Evolutionary conservation across 2,329 filamentous ascomycete genomes (phyloP), one percentile per base, ranked within the genome.

Genomic region (Talaromyces sp.): DNA sequence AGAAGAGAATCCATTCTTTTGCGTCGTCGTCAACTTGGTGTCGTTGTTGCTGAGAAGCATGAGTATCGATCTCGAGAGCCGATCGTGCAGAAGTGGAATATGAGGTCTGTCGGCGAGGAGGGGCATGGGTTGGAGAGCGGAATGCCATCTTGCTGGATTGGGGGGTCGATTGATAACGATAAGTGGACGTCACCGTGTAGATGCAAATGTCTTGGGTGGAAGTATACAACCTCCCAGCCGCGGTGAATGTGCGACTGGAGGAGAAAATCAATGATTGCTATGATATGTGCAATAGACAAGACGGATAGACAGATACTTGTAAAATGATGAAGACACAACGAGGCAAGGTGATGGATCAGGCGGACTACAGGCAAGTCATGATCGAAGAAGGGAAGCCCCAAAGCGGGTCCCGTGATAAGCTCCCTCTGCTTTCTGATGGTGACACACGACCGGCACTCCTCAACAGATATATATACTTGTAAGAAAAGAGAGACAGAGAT

Each of bases 1-100:
- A 91, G 81, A 99, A 99, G 67, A 99, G 86, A 61, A 98, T 89
- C 95, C 95, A 99, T 84, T 96, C 93, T 76, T 95, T 89, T 12
- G 91, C 89, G 67, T 93, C 89, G 65, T 90, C 86, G 21, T 57
- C 48, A 78, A 72, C 21, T 80, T 76, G 67, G 80, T 70, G 8
- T 68, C 70, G 8, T 68, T 16, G 70, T 62, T 42, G 71, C 5
- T 52, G 56, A 44, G 40, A 23, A 25, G 35, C n/a, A 8, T 28
- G 31, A 23, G 12, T 48, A 16, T 31, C 25, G 16, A 33, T 14
- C 2, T 55, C 44, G 35, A 60, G 18, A n/a, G 14, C 11, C 16
- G 31, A 21, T 28, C 66, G 68, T 58, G 69, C 71, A 1, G 72
- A 64, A 18, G 68, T 63, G 5, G 73, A 69, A 57, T 75, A 75